Percentiles rank a stretch among this genome's conserved stretches.
phyloP scores from a whole-genome alignment of 495 filamentous ascomycete species.

The Penicillium mononematosum region DNA sequence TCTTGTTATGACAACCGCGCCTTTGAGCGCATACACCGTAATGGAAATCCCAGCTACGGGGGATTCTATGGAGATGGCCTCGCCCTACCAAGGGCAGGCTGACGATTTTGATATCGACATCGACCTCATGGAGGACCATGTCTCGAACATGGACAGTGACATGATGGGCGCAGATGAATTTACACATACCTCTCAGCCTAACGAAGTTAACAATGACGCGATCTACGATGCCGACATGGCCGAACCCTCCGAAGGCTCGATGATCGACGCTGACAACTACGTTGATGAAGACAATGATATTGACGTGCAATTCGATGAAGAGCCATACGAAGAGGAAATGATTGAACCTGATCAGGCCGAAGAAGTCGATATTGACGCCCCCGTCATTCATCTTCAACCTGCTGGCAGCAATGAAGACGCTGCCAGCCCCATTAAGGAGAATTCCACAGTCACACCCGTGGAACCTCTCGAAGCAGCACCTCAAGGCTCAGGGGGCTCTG shows the following conservation, averaged over 20 bases:
- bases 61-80: constrained; percentile 57
- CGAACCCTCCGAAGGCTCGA: constrained; percentile 44
- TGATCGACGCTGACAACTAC: constrained; percentile 39
- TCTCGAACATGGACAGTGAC: constrained; percentile 57
- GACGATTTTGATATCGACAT: constrained; percentile 78
- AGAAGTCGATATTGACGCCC: constrained; percentile 32
- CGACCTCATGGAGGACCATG: constrained; percentile 59
- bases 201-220: constrained; percentile 32
- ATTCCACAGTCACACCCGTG: not conserved
- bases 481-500: not conserved
- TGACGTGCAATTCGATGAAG: constrained; percentile 39
- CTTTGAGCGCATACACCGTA: constrained; percentile 32
- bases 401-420: constrained; percentile 11
- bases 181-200: constrained; percentile 33
- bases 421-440: not conserved
- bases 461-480: constrained; percentile 1
- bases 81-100: constrained; percentile 46
- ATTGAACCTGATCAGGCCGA: constrained; percentile 44
- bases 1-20: constrained; percentile 41
- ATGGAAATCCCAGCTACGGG: constrained; percentile 46
- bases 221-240: constrained; percentile 51
- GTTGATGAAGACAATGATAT: constrained; percentile 34
- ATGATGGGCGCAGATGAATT: constrained; percentile 57
- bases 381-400: constrained; percentile 30
- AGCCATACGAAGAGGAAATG: constrained; percentile 45